These are phyloP conservation scores for Mycena rosella DNA, from an alignment of 768 basidiomycete genomes.

Conservation along the genomic window DNA sequence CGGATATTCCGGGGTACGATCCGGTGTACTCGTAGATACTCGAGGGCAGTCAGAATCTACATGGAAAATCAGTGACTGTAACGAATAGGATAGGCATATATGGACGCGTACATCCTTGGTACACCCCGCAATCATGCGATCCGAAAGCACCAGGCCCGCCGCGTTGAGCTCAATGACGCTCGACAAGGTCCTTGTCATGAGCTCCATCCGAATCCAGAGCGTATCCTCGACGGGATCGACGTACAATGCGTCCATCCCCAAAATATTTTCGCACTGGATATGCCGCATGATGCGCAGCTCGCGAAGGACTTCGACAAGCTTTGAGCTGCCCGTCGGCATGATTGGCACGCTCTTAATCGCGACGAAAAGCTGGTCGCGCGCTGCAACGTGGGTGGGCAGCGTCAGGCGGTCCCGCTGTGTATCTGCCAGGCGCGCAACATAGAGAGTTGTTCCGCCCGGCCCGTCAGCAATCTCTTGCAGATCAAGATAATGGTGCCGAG, in stretches of 20 bases:
- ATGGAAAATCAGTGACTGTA: neutral
- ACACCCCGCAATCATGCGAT: slow-evolving; percentile 62
- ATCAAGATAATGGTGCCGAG: slow-evolving; percentile 55
- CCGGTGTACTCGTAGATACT: slow-evolving; percentile 57
- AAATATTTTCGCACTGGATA: slow-evolving; percentile 57
- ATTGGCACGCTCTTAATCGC: slow-evolving; percentile 66
- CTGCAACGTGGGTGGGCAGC: neutral
- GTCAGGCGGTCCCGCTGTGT: neutral
- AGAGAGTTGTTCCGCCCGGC: slow-evolving; percentile 63
- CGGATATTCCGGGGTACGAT: slow-evolving; percentile 68
- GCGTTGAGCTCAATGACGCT: slow-evolving; percentile 62
- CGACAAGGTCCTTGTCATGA: slow-evolving; percentile 71
- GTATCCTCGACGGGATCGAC: slow-evolving; percentile 53
- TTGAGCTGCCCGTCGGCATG: slow-evolving; percentile 49
- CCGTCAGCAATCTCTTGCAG: slow-evolving; percentile 68
- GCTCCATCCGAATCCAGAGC: slow-evolving; percentile 73
- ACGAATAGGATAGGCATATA: slow-evolving; percentile 45
- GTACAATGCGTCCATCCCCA: slow-evolving; percentile 60
- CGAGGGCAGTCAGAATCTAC: slow-evolving; percentile 62
- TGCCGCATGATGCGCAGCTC: slow-evolving; percentile 57
- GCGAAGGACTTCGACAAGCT: slow-evolving; percentile 57
- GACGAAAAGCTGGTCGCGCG: slow-evolving; percentile 45
- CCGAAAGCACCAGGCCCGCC: slow-evolving; percentile 58
- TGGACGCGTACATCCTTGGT: slow-evolving; percentile 63
- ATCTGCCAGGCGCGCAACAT: slow-evolving; percentile 17